Base-by-base conservation (phyloP, 352 stramenopile species). In the Pythium insidiosum region DNA sequence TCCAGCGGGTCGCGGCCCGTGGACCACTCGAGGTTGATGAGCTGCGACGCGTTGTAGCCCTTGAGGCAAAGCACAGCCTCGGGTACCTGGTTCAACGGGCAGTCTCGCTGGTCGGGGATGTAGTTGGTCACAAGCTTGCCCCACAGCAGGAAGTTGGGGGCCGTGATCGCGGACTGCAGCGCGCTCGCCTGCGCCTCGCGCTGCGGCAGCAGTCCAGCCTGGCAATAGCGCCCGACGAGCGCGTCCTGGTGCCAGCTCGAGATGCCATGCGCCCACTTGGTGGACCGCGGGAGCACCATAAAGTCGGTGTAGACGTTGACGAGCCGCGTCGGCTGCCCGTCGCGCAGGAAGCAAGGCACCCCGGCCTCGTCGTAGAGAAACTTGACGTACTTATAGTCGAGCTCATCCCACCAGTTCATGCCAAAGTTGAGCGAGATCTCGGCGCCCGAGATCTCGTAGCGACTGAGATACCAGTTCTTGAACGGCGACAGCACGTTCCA, bases 241-340 rank as follows among this genome's bases (percentile, higher is more conserved):
- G 29, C n/a, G 30, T 48, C 41, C 5, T 48, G 26, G 30, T 48
- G 41, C 26, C 18, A 28, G 15, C 4, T 18, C 4, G 6, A 25
- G 26, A 48, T 26, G 5, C 26, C 26, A 18, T 38, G 7, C 6
- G 41, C 41, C 41, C 41, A 48, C 24, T 25, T 16, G 4, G 20
- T 28, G 4, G 41, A 24, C 18, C 22, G 16, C 12, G 26, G 41
- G 11, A 48, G 31, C 5, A 48, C 26, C 41, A 39, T 39, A 16
- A 48, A 29, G 21, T 48, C 41, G 21, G 39, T 25, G 41, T 48
- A 48, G n/a, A 48, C 28, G 26, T 48, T 48, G 41, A 48, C 10
- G 15, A 48, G 16, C 10, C 41, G 41, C 16, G 30, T 37, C 19
- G 26, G n/a, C 22, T 38, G 26, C 6, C 30, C 41, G 15, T 38